A percentile compares a stretch with the other conserved stretches of the same genome.
These are phyloP conservation scores for Lodderomyces jiufengensis DNA, from an alignment of 1,139 yeast genomes.

Conservation along the genomic window DNA sequence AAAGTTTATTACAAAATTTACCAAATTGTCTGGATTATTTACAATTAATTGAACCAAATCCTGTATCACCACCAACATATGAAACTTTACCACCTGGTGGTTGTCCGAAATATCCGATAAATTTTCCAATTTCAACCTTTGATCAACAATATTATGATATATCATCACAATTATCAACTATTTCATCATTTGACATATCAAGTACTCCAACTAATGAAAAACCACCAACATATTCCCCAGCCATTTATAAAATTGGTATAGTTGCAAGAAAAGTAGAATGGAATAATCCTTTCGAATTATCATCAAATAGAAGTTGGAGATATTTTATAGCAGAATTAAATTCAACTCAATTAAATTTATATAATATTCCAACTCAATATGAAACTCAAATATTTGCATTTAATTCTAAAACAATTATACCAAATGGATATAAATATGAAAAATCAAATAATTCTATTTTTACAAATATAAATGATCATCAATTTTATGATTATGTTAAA, in stretches of 20 bases:
- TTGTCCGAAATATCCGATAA: conserved; percentile 50
- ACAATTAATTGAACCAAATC: conserved; percentile 46
- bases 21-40: conserved; percentile 21
- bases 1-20: not conserved
- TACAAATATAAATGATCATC: conserved; percentile 37
- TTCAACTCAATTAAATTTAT: conserved; percentile 71
- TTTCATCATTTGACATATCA: not conserved
- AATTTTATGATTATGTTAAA: conserved; percentile 32
- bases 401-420: conserved; percentile 10
- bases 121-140: conserved; percentile 8
- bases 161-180: not conserved
- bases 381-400: conserved; percentile 28
- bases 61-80: conserved; percentile 50
- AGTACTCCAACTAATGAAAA: not conserved
- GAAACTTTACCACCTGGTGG: conserved; percentile 45
- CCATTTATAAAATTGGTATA: conserved; percentile 52
- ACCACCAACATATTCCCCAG: conserved; percentile 55
- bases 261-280: conserved; percentile 61
- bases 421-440: not conserved
- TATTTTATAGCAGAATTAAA: conserved; percentile 61
- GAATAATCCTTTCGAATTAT: conserved; percentile 62
- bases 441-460: conserved; percentile 20
- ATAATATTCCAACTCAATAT: conserved; percentile 36
- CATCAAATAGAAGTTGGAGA: conserved; percentile 63
- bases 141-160: not conserved